A percentile compares a stretch with the other conserved stretches of the same genome.
phyloP scores from a whole-genome alignment of 2,329 filamentous ascomycete genomes.

The Colletotrichum camelliae region DNA sequence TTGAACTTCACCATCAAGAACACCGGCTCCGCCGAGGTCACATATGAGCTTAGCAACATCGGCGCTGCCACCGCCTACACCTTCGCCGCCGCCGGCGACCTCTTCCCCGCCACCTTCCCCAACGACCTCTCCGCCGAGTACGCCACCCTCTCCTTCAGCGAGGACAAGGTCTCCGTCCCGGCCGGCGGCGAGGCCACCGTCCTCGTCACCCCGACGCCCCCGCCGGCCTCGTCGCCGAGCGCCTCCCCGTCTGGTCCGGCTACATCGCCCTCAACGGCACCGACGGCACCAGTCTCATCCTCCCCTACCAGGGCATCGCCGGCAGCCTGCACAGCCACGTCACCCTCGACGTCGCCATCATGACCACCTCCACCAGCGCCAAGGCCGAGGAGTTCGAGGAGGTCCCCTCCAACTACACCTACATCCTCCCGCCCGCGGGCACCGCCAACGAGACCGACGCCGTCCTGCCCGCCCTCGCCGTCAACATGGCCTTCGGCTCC shows the following conservation, averaged over 20 bases:
- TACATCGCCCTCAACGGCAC: conserved; percentile 46
- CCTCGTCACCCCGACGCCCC: conserved; percentile 51
- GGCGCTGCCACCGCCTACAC: conserved; percentile 61
- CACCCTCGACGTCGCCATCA: conserved; percentile 39
- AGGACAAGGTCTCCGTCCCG: conserved; percentile 47
- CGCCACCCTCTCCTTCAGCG: conserved; percentile 48
- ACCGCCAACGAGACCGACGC: conserved; percentile 33
- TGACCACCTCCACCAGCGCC: conserved; percentile 39
- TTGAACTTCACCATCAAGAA: conserved; percentile 63
- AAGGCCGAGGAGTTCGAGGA: conserved; percentile 20
- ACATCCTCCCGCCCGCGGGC: conserved; percentile 46
- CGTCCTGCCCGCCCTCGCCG: conserved; percentile 43
- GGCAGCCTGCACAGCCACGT: conserved; percentile 40
- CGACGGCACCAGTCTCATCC: conserved; percentile 39
- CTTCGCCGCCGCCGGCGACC: conserved; percentile 37
- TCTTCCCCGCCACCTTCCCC: conserved; percentile 48
- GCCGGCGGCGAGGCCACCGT: conserved; percentile 49
- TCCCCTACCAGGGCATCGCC: conserved; percentile 47
- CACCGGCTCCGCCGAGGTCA: conserved; percentile 50
- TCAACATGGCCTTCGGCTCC: conserved; percentile 51
- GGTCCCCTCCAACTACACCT: conserved; percentile 40
- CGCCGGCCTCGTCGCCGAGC: conserved; percentile 34
- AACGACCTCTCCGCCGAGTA: conserved; percentile 45
- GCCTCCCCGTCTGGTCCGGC: conserved; percentile 47
- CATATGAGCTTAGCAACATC: conserved; percentile 57